Conservation (phyloP, 331 rosid species). For the Phaseolus coccineus region DNA sequence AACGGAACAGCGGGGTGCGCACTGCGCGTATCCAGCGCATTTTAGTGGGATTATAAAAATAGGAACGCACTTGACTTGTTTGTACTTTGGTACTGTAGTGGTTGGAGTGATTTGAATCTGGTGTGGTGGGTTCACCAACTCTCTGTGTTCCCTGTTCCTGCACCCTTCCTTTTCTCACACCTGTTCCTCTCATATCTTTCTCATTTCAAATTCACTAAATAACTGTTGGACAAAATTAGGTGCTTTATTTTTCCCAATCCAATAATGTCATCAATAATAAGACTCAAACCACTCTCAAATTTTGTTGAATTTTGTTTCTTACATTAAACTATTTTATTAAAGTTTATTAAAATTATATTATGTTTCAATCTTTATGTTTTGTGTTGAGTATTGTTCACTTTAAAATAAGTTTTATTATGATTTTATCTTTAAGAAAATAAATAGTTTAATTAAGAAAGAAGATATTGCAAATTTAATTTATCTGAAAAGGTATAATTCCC, state of each 20-base stretch:
- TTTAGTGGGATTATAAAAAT: slow-evolving; percentile 38
- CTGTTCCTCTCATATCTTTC: neutral
- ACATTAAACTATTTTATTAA: no score
- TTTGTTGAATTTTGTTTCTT: no score
- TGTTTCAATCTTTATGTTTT: no score
- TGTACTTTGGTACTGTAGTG: slow-evolving; percentile 13
- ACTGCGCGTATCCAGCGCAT: slow-evolving; percentile 36
- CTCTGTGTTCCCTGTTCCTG: slow-evolving; percentile 18
- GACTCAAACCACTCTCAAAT: no score
- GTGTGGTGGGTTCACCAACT: slow-evolving; percentile 17
- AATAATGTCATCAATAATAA: no score
- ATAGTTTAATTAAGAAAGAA: no score
- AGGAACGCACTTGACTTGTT: slow-evolving; percentile 35
- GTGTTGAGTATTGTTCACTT: no score
- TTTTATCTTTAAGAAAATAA: no score
- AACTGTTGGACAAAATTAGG: neutral
- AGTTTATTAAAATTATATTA: no score
- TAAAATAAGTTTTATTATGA: no score
- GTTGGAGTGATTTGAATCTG: slow-evolving; percentile 9
- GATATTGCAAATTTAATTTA: no score
- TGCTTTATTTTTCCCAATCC: no score
- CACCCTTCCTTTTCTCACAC: slow-evolving; percentile 42
- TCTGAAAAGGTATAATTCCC: neutral
- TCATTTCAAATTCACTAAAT: neutral
- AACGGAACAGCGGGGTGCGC: slow-evolving; percentile 31